Evolutionary conservation across 208 protist species (phyloP).

Genomic region (Phytomonas francai): DNA sequence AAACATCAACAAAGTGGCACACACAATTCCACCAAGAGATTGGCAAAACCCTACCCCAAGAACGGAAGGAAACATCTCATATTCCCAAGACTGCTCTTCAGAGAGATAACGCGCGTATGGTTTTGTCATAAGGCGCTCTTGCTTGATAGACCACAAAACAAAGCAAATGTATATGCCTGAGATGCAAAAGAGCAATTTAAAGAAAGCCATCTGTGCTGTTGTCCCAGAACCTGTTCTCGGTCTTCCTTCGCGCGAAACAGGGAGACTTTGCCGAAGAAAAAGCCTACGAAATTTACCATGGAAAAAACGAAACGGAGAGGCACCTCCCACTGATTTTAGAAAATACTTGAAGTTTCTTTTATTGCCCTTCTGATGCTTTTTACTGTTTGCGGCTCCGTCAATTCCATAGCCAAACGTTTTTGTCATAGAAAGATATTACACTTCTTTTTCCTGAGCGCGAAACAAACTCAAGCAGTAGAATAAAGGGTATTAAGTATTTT

Average conservation of each 20-base stretch:
- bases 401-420: background rate
- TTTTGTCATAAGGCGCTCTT: slow-evolving; percentile 68
- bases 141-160: slow-evolving; percentile 76
- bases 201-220: background rate
- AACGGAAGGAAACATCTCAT: slow-evolving; percentile 22
- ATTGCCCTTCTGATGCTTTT: background rate
- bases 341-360: background rate
- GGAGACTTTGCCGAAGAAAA: background rate
- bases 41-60: slow-evolving; percentile 31
- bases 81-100: slow-evolving; percentile 6
- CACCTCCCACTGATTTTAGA: background rate
- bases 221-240: background rate
- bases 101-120: slow-evolving; percentile 29
- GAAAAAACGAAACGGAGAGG: background rate
- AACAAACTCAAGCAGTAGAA: background rate
- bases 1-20: slow-evolving; percentile 17
- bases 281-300: slow-evolving; percentile 1
- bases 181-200: slow-evolving; percentile 55
- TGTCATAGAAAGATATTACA: background rate
- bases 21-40: slow-evolving; percentile 11
- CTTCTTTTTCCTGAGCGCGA: background rate
- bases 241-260: background rate
- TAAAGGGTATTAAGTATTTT: background rate
- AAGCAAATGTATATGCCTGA: slow-evolving; percentile 79
- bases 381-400: background rate